phyloP scores from a whole-genome alignment of 805 yeast genomes.

The Maudiozyma bulderi region DNA sequence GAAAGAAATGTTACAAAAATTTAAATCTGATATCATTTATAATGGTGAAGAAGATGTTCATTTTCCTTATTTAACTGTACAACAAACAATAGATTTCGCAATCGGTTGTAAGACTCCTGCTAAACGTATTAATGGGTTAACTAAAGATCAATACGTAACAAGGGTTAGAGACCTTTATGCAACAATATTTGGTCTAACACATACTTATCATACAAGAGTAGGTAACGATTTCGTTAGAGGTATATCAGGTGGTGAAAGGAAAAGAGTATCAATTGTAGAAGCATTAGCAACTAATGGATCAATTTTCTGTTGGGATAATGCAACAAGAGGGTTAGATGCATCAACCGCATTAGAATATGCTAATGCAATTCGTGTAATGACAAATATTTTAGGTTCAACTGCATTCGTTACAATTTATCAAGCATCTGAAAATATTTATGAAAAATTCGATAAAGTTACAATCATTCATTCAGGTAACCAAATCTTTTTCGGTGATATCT shows the following conservation, averaged over 20 bases:
- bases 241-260: conserved; percentile 81
- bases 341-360: conserved; percentile 61
- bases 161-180: conserved; percentile 31
- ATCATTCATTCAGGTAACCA: conserved; percentile 45
- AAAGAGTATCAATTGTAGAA: conserved; percentile 78
- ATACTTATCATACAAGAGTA: conserved; percentile 45
- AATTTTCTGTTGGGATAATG: conserved; percentile 59
- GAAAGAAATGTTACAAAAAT: conserved; percentile 47
- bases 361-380: conserved; percentile 46
- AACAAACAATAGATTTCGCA: conserved; percentile 63
- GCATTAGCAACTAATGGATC: conserved; percentile 51
- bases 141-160: conserved; percentile 39
- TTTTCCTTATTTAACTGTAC: conserved; percentile 68
- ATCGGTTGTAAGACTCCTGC: conserved; percentile 59
- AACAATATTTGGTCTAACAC: conserved; percentile 43
- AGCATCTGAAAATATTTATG: conserved; percentile 47
- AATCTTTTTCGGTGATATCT: conserved; percentile 46
- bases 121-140: conserved; percentile 37
- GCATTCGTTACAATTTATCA: conserved; percentile 54
- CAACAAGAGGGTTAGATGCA: conserved; percentile 70
- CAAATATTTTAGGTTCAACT: conserved; percentile 40
- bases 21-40: conserved; percentile 47
- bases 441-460: conserved; percentile 44
- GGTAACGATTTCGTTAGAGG: conserved; percentile 56
- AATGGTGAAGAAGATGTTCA: conserved; percentile 61